Evolutionary conservation across 371 early-diverging fungal species (phyloP).

Genomic region (Mucor saturninus): DNA sequence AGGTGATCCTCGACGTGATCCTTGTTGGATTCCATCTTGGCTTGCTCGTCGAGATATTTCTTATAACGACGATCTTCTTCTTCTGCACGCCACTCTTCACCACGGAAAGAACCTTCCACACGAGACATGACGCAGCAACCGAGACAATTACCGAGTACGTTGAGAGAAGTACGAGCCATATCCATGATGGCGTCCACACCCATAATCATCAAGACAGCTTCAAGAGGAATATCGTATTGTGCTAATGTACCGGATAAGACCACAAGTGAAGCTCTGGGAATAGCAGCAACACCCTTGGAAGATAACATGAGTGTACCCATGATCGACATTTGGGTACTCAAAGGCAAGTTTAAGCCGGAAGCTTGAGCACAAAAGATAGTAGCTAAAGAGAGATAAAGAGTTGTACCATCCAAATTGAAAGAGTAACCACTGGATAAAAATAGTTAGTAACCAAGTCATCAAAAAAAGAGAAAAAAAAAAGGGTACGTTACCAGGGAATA

Average conservation of each 20-base stretch:
- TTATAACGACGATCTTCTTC: constrained; percentile 41
- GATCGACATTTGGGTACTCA: constrained; percentile 41
- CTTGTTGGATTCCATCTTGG: neutral
- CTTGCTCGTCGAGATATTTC: constrained; percentile 28
- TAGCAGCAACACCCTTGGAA: constrained; percentile 83
- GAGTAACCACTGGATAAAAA: constrained; percentile 52
- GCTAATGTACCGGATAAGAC: constrained; percentile 24
- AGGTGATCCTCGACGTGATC: neutral
- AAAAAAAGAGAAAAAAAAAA: neutral
- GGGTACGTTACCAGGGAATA: constrained; percentile 53
- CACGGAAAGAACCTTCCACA: constrained; percentile 77
- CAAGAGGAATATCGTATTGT: constrained; percentile 63
- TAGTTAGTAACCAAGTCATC: neutral
- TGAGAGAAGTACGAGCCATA: constrained; percentile 78
- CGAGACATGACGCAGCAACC: constrained; percentile 75
- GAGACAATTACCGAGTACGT: constrained; percentile 75
- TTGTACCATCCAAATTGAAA: constrained; percentile 85
- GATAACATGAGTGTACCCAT: constrained; percentile 77
- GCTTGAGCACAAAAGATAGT: constrained; percentile 74
- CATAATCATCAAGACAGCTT: constrained; percentile 65
- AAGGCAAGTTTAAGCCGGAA: constrained; percentile 56
- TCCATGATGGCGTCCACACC: constrained; percentile 84
- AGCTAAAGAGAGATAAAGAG: constrained; percentile 74
- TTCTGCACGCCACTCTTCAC: constrained; percentile 51
- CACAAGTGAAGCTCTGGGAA: constrained; percentile 74